Conservation (phyloP, 805 yeast species). For the Myxozyma vanderwaltii region DNA sequence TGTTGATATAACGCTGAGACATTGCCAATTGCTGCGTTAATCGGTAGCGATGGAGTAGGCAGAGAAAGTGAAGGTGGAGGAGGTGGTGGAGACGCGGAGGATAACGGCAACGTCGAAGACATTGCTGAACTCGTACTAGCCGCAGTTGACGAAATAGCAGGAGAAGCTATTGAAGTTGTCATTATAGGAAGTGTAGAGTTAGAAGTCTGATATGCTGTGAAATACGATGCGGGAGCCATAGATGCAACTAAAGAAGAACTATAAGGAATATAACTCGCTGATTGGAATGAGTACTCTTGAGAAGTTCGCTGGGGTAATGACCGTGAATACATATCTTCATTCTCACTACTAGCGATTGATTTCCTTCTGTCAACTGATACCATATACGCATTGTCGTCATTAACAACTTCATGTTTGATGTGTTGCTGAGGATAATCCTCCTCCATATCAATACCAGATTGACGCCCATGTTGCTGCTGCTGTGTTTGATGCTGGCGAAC, state of each 20-base stretch:
- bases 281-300: neutral
- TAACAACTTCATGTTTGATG: neutral
- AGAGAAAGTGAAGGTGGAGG: too few species aligned
- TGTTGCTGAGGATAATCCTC: neutral
- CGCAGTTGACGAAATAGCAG: too few species aligned
- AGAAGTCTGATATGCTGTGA: neutral
- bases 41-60: too few species aligned
- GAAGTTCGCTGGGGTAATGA: neutral
- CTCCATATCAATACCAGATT: too few species aligned
- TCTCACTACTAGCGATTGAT: neutral
- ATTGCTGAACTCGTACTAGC: too few species aligned
- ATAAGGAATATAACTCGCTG: neutral
- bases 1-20: neutral
- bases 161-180: too few species aligned
- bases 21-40: neutral
- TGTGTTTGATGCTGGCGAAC: neutral
- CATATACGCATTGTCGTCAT: neutral
- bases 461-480: too few species aligned
- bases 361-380: neutral
- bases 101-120: too few species aligned
- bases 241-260: neutral
- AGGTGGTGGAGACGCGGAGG: too few species aligned
- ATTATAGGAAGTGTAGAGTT: too few species aligned
- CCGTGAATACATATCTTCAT: neutral
- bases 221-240: neutral